These are phyloP conservation scores for Ascocoryne sarcoides DNA, from an alignment of 2,329 filamentous ascomycete species.

Conservation along the genomic window DNA sequence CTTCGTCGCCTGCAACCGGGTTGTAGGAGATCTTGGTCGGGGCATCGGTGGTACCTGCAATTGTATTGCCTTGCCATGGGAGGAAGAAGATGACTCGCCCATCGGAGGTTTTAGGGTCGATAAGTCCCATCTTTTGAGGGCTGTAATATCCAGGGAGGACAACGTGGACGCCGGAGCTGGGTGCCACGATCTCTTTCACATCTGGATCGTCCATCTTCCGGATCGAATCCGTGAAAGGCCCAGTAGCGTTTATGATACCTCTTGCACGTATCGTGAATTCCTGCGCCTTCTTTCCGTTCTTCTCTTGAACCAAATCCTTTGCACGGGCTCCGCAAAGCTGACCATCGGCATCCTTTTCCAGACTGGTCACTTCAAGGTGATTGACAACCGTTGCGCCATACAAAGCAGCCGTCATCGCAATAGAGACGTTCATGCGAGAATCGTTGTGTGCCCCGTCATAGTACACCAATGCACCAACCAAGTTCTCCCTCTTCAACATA, in stretches of 20 bases:
- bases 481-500: slow-evolving; percentile 72
- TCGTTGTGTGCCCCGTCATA: slow-evolving; percentile 91
- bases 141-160: slow-evolving; percentile 83
- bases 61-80: slow-evolving; percentile 88
- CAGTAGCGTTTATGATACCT: slow-evolving; percentile 81
- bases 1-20: slow-evolving; percentile 70
- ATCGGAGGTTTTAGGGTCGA: slow-evolving; percentile 79
- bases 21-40: slow-evolving; percentile 64
- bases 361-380: slow-evolving; percentile 69
- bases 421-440: slow-evolving; percentile 82
- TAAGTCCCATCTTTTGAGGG: slow-evolving; percentile 76
- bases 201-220: slow-evolving; percentile 72
- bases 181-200: slow-evolving; percentile 71
- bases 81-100: slow-evolving; percentile 89
- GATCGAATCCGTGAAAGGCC: slow-evolving; percentile 78
- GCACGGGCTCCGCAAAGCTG: slow-evolving; percentile 65
- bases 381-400: slow-evolving; percentile 79
- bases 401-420: slow-evolving; percentile 81
- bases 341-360: slow-evolving; percentile 67
- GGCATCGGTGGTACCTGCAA: slow-evolving; percentile 80
- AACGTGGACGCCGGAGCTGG: slow-evolving; percentile 77
- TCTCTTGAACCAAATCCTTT: slow-evolving; percentile 60
- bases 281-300: slow-evolving; percentile 50
- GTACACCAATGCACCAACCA: slow-evolving; percentile 79
- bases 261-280: slow-evolving; percentile 68